Percentiles rank a stretch among this genome's conserved stretches.
Conservation (phyloP, 1,284 basidiomycete species). For the Inonotus obliquus region DNA sequence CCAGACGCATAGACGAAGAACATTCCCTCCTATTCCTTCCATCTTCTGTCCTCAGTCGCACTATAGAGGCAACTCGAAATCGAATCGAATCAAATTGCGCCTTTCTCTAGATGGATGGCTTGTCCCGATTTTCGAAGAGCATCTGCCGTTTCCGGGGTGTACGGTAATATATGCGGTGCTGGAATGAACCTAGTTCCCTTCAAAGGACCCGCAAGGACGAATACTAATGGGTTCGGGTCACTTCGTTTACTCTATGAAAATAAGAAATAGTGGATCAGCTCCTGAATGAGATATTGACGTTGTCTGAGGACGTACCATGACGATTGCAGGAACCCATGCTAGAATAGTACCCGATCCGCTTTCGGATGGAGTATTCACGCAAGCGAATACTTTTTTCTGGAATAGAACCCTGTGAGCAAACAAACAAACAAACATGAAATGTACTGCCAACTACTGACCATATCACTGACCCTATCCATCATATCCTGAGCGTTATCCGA, state of each 20-base stretch:
- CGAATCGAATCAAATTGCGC: constrained; percentile 2
- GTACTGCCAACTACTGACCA: constrained; percentile 8
- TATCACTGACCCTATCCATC: constrained; percentile 16
- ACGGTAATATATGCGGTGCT: constrained; percentile 18
- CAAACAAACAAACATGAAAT: not conserved
- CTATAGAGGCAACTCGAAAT: not conserved
- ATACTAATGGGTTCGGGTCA: constrained; percentile 9
- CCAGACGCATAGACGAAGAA: not conserved
- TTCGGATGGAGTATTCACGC: constrained; percentile 4
- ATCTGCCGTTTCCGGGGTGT: constrained; percentile 18
- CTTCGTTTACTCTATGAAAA: constrained; percentile 16
- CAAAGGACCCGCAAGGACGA: constrained; percentile 15
- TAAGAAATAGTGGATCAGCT: not conserved
- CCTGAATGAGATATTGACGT: not conserved
- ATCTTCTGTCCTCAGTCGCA: not conserved
- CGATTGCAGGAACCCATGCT: constrained; percentile 16
- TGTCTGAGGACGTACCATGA: constrained; percentile 12
- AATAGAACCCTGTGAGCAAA: not conserved
- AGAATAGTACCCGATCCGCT: constrained; percentile 4
- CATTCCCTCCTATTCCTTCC: not conserved
- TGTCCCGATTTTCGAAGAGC: constrained; percentile 17
- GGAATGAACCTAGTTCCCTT: constrained; percentile 6
- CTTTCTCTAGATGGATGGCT: constrained; percentile 13
- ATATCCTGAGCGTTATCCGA: constrained; percentile 15
- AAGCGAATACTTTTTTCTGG: constrained; percentile 19